Evolutionary conservation across 768 basidiomycete species (phyloP), one percentile per base, ranked within the genome.

Genomic region (Russula earlei): DNA sequence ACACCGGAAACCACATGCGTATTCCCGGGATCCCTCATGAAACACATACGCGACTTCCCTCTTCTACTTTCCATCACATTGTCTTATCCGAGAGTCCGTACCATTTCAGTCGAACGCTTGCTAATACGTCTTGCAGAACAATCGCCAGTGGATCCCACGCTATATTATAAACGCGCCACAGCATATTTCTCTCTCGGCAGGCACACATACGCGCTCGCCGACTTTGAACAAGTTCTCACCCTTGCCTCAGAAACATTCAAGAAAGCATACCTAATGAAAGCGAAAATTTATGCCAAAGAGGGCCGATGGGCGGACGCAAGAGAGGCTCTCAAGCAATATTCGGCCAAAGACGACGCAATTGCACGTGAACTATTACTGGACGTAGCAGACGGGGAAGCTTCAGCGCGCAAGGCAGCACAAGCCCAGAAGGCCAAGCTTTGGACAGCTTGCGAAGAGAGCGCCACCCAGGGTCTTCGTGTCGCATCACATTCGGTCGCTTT

Each of bases 91-190:
- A n/a, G n/a, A n/a, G n/a, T n/a, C n/a, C n/a, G n/a, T n/a, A n/a
- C n/a, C n/a, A n/a, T n/a, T n/a, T n/a, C n/a, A n/a, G n/a, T n/a
- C n/a, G n/a, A n/a, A n/a, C n/a, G n/a, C 6, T 29, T 6, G 20
- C 48, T 59, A 5, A 51, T 15, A 19, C n/a, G n/a, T 5, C 46
- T 22, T 24, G 3, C 64, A 86, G 90, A 91, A 17, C 84, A 87
- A 65, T 86, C 89, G 1, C 91, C 90, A 0, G 65, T 77, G n/a
- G 90, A 92, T 64, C 93, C 92, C 65, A 73, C 90, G 0, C 79
- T 93, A 25, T 91, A 90, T 67, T 95, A 93, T 72, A 93, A 93
- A 66, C 85, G 93, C 24, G 93, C 91, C 0, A 97, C 93, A 0
- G 90, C 91, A 1, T 88, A 91, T 68, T 79, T 87, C 63, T 90